phyloP scores from a whole-genome alignment of 306 rosid species.

The Fagus crenata region DNA sequence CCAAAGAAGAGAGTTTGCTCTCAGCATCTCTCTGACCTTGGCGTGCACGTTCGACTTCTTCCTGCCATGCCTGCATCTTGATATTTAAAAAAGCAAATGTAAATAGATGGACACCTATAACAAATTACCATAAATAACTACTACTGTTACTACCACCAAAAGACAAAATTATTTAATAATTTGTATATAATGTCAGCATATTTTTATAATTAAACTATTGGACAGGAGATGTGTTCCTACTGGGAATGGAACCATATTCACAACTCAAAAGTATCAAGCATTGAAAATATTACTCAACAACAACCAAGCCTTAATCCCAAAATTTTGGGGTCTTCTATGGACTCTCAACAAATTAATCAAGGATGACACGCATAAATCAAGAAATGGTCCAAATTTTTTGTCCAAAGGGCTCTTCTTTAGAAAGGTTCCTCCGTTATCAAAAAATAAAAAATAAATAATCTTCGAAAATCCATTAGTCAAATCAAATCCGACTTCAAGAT shows the following conservation, averaged over 20 bases:
- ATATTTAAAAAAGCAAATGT: conserved; percentile 19
- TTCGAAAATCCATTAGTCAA: not conserved
- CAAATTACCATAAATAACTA: conserved; percentile 26
- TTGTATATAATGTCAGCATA: not conserved
- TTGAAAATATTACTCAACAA: not conserved
- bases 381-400: too few relatives aligned
- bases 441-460: too few relatives aligned
- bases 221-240: not conserved
- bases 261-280: not conserved
- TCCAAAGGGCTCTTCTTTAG: too few relatives aligned
- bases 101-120: conserved; percentile 18
- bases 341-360: too few relatives aligned
- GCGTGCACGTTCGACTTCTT: conserved; percentile 94
- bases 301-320: too few relatives aligned
- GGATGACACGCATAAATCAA: too few relatives aligned
- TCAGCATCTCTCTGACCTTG: conserved; percentile 98
- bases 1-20: conserved; percentile 80
- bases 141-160: not conserved
- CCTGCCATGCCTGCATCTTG: conserved; percentile 95
- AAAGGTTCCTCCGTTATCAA: too few relatives aligned
- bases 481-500: not conserved
- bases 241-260: not conserved
- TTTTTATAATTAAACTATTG: not conserved
- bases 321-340: too few relatives aligned
- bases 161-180: not conserved